These are phyloP conservation scores for Podospora pseudocomata DNA, from an alignment of 495 filamentous ascomycete species.

Conservation along the genomic window DNA sequence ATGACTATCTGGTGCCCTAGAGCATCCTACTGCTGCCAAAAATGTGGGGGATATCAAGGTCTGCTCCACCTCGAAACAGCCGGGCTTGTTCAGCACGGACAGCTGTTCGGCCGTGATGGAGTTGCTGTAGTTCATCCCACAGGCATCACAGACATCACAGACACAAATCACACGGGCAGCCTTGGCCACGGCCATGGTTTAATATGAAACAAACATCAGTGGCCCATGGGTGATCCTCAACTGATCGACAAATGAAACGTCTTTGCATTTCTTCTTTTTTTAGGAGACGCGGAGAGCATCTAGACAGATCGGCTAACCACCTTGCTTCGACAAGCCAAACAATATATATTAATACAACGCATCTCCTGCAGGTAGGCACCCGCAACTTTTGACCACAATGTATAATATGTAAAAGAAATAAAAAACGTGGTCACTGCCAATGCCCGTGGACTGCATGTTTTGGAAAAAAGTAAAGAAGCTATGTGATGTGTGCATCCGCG, in stretches of 20 bases:
- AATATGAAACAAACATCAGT: neutral
- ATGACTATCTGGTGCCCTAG: no score
- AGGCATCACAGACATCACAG: neutral
- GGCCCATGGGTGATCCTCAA: neutral
- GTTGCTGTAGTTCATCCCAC: neutral
- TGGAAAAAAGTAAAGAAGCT: neutral
- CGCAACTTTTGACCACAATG: neutral
- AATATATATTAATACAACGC: neutral
- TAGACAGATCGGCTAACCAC: neutral
- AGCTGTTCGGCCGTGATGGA: neutral
- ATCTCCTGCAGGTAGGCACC: neutral
- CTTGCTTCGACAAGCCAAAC: neutral
- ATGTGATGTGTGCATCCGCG: neutral
- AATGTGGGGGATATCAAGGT: neutral
- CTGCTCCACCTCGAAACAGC: neutral
- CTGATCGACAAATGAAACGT: neutral
- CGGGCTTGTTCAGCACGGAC: neutral
- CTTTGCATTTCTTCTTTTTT: neutral
- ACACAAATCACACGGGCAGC: neutral
- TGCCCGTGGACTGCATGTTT: neutral
- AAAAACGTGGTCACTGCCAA: neutral
- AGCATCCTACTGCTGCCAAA: neutral
- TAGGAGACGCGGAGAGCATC: neutral
- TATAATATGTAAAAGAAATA: neutral
- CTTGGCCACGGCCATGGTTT: neutral